Base-by-base conservation (phyloP, 2,329 filamentous ascomycete species). In the Penicillium sp. region DNA sequence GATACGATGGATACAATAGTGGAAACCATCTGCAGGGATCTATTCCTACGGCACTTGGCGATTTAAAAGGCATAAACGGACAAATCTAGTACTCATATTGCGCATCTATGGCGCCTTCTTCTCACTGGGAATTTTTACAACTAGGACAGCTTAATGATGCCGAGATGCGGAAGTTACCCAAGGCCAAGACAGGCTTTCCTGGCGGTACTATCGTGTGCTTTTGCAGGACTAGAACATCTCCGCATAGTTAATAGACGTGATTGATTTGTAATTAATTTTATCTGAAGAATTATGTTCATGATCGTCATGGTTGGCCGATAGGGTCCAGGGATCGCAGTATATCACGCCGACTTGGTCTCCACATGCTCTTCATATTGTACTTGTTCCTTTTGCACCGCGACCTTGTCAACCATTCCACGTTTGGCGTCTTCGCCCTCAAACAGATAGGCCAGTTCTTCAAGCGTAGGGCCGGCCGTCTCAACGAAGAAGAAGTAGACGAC, bases 361-460 rank as follows among this genome's bases (percentile, higher is more conserved):
- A 61, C 49, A 19, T 59, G 49, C 35, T 61, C 59, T 25, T 61
- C 52, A 31, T 53, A 56, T 12, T 52, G 50, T 13, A 61, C 41
- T 29, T 61, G 25, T 37, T 61, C 48, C 46, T 61, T 61, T 17
- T 56, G 40, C 23, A 51, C 56, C 21, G 49, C 48, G 27, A 61
- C 27, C 27, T 59, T 50, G 4, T 62, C 25, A 27, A 27, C 25
- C 25, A 27, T 27, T 8, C 25, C 25, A 27, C 25, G 25, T 27
- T 27, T 27, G 6, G 25, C 8, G 4, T 8, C 25, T 27, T 27
- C 25, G 25, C 25, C 25, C 25, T 27, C 25, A 8, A 27, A 27
- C 25, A 27, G 25, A 27, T 27, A 27, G 8, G 25, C 25, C 25
- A 27, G 25, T 27, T 27, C 25, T 27, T 27, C 25, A 27, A 27